Conservation (phyloP, 495 filamentous ascomycete species). For the Massariosphaeria phaeospora region DNA sequence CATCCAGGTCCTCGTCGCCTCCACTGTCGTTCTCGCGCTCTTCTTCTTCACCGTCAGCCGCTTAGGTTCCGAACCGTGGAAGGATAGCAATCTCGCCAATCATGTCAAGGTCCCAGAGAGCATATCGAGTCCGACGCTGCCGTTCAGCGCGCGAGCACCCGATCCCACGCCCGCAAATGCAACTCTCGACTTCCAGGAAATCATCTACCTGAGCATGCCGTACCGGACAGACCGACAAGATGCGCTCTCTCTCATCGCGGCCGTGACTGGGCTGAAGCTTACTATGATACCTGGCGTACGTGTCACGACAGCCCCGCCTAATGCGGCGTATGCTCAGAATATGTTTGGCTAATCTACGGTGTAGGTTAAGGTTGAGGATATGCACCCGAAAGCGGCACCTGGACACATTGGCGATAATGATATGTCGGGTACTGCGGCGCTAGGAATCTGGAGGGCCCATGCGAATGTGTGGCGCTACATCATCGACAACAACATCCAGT, state of each 20-base stretch:
- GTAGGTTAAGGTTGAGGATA: conserved; percentile 16
- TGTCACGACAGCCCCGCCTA: neutral
- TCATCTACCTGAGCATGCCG: conserved; percentile 27
- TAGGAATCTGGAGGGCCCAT: conserved; percentile 43
- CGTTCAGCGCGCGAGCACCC: neutral
- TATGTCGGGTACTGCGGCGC: conserved; percentile 1
- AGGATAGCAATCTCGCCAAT: neutral
- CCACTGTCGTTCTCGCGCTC: conserved; percentile 14
- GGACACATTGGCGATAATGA: conserved; percentile 27
- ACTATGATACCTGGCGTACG: conserved; percentile 41
- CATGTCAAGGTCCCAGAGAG: neutral
- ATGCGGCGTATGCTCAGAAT: neutral
- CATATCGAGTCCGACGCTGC: neutral
- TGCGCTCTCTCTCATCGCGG: conserved; percentile 38
- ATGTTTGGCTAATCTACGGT: neutral
- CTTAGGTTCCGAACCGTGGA: conserved; percentile 3
- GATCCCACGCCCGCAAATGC: conserved; percentile 17
- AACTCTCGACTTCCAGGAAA: conserved; percentile 29
- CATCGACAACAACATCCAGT: conserved; percentile 42
- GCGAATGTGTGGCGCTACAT: conserved; percentile 40
- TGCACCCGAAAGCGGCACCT: conserved; percentile 37
- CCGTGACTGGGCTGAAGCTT: conserved; percentile 38
- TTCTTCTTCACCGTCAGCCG: conserved; percentile 24
- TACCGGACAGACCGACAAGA: conserved; percentile 42
- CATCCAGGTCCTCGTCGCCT: conserved; percentile 14